Evolutionary conservation across 2,329 filamentous ascomycete genomes (phyloP), one percentile per base, ranked within the genome.

Genomic region (Nothomitra cinnamomea): DNA sequence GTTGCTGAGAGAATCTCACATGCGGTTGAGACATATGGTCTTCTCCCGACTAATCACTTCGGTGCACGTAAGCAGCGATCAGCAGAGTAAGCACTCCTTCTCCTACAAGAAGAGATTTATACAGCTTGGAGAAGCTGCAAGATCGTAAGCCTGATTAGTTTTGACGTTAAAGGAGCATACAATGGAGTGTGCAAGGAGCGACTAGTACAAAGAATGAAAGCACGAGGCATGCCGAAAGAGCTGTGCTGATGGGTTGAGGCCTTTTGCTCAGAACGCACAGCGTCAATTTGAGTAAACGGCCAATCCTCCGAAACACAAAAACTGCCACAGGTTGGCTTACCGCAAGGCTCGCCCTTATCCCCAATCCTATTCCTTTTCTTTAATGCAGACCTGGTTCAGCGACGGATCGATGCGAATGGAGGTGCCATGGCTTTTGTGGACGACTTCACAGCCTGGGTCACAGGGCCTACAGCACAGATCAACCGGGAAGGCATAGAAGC

Each of bases 121-220:
- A 53, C 57, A 1, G 64, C 59, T 35, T 66, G 50, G 66, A 60
- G 54, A 59, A 60, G 56, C 38, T 53, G 57, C 47, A 60, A 61
- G 55, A 61, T 65, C 5, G 54, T 67, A 4, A 66, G 63, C 52
- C 58, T 69, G 7, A 58, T 67, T 48, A 66, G 62, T 53, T 70
- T 70, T 52, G 63, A 70, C 58, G 59, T 70, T n/a, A 69, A 70
- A 56, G 66, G 66, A 21, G 67, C 65, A 52, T 70, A 67, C 54
- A 70, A 70, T 51, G 60, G 68, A n/a, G 65, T 70, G 13, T 66
- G 57, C 24, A 67, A 67, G 54, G 61, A 66, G 42, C 53, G 64
- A 58, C 54, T 67, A 32, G 40, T 67, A 35, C 57, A 65, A 45
- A 65, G 66, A 52, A 59, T 69, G 40, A 60, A 59, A 57, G 58